Evolutionary conservation across 257 asterid species (phyloP).

Genomic region (Penstemon davidsonii): DNA sequence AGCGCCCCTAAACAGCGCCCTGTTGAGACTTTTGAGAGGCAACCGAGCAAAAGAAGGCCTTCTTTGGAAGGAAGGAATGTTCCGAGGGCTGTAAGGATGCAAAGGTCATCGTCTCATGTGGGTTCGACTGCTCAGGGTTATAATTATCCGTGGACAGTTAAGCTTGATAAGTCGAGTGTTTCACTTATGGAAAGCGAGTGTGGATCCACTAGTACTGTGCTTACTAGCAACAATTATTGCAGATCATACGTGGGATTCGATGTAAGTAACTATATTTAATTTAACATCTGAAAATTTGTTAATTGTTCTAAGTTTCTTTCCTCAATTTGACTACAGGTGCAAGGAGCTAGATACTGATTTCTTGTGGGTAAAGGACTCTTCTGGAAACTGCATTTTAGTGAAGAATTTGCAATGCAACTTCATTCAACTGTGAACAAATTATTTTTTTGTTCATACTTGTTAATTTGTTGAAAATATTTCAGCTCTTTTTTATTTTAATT

Average conservation of each 20-base stretch:
- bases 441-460: constrained; percentile 26
- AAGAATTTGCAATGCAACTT: constrained; percentile 8
- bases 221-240: constrained; percentile 68
- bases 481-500: not conserved
- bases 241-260: constrained; percentile 83
- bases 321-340: constrained; percentile 46
- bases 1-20: constrained; percentile 99
- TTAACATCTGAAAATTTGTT: not conserved
- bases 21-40: constrained; percentile 65
- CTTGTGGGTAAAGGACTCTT: constrained; percentile 11
- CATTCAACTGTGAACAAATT: constrained; percentile 24
- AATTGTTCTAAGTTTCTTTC: not conserved
- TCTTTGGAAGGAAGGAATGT: constrained; percentile 88
- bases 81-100: constrained; percentile 88
- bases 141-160: constrained; percentile 85
- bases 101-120: constrained; percentile 84
- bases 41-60: constrained; percentile 63
- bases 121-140: constrained; percentile 62
- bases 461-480: constrained; percentile 21
- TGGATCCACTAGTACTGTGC: constrained; percentile 75
- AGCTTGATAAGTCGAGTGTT: constrained; percentile 72
- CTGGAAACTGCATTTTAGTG: constrained; percentile 19
- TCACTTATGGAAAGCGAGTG: constrained; percentile 87
- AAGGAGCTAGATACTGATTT: constrained; percentile 51
- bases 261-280: constrained; percentile 35